phyloP scores from a whole-genome alignment of 1,139 yeast species.

The Candida dubliniensis region DNA sequence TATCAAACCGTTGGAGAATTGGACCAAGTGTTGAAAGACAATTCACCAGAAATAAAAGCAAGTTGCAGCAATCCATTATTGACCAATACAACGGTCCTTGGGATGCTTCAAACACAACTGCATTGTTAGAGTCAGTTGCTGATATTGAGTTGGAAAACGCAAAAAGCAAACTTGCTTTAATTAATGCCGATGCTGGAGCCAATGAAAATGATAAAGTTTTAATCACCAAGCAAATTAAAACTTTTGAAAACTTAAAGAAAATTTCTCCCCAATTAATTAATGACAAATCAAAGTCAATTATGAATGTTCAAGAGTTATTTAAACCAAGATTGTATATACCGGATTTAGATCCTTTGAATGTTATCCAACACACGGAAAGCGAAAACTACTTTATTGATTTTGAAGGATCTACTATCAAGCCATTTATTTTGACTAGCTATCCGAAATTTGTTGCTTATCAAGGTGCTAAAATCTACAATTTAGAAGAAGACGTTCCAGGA shows the following conservation, averaged over 20 bases:
- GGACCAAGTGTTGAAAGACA: conserved; percentile 87
- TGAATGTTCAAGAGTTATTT: conserved; percentile 63
- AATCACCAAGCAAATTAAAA: conserved; percentile 50
- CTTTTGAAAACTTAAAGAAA: conserved; percentile 58
- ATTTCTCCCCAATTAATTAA: conserved; percentile 59
- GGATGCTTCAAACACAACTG: conserved; percentile 55
- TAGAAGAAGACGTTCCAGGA: conserved; percentile 72
- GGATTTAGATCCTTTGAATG: conserved; percentile 89
- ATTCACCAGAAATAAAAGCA: conserved; percentile 67
- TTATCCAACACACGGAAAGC: conserved; percentile 45
- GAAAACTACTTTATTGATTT: conserved; percentile 67
- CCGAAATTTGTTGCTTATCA: conserved; percentile 84
- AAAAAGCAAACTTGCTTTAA: conserved; percentile 52
- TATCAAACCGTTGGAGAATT: conserved; percentile 76
- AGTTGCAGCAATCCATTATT: conserved; percentile 44
- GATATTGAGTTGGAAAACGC: conserved; percentile 65
- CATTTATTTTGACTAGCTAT: conserved; percentile 72
- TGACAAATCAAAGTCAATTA: conserved; percentile 46
- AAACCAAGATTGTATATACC: conserved; percentile 76
- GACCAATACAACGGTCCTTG: conserved; percentile 73
- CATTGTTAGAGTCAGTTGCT: conserved; percentile 64
- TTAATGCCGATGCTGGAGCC: conserved; percentile 55
- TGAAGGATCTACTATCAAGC: conserved; percentile 77
- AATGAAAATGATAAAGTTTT: conserved; percentile 38
- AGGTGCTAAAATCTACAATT: conserved; percentile 81